A percentile compares a stretch with the other conserved stretches of the same genome.
Conservation (phyloP, 208 protist genomes). For the Acanthamoeba culbertsoni region DNA sequence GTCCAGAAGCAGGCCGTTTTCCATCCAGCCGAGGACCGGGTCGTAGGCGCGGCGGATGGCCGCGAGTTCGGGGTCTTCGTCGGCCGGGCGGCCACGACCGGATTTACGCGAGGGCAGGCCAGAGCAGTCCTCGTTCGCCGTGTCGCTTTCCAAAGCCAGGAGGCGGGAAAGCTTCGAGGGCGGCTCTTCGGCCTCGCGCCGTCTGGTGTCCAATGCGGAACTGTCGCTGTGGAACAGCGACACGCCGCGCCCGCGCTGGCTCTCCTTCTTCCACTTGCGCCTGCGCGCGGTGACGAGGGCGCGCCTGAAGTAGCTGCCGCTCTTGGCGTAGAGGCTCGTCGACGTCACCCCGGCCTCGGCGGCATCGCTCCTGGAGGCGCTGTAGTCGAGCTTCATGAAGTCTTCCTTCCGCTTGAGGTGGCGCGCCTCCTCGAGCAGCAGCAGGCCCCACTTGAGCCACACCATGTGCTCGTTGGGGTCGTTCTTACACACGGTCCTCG, state of each 20-base stretch:
- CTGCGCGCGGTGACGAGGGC: background rate
- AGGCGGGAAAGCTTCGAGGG: too few relatives aligned
- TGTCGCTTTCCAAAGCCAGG: background rate
- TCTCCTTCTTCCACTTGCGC: conserved; percentile 29
- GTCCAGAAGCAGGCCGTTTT: conserved; percentile 11
- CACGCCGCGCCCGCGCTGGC: background rate
- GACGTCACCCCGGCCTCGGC: background rate
- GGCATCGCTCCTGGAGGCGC: background rate
- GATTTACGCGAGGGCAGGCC: background rate
- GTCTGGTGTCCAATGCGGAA: background rate
- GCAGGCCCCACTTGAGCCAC: conserved; percentile 32
- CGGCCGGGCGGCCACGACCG: too few relatives aligned
- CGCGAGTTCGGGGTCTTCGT: background rate
- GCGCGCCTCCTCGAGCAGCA: conserved; percentile 1
- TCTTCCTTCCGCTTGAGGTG: conserved; percentile 35
- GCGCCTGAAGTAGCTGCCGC: conserved; percentile 3
- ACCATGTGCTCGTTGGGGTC: conserved; percentile 4
- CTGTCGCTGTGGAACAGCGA: background rate
- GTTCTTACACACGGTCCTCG: conserved; percentile 10
- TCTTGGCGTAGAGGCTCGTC: conserved; percentile 2
- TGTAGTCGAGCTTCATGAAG: conserved; percentile 50
- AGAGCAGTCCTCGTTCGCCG: background rate
- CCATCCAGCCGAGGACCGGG: conserved; percentile 20
- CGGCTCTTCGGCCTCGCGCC: background rate
- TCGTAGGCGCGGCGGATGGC: background rate